Evolutionary conservation across 345 rosid genomes (phyloP).

Genomic region (Carallia pectinifolia): DNA sequence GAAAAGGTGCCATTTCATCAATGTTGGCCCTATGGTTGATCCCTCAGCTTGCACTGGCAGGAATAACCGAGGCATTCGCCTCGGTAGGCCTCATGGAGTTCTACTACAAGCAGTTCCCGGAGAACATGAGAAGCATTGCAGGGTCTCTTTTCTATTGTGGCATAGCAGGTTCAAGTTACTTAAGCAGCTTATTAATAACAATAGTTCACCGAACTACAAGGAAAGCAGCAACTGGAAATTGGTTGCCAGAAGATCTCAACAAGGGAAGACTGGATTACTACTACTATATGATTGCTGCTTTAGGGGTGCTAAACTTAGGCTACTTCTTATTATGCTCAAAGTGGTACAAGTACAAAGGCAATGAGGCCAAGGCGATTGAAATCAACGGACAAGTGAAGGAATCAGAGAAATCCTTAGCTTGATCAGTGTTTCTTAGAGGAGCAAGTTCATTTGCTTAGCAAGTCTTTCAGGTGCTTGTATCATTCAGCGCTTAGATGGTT

Average conservation of each 20-base stretch:
- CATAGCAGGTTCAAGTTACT: slow-evolving; percentile 39
- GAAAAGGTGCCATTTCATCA: slow-evolving; percentile 47
- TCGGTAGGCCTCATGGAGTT: slow-evolving; percentile 43
- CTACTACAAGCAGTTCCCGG: slow-evolving; percentile 60
- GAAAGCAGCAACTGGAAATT: slow-evolving; percentile 30
- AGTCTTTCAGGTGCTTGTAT: too few relatives aligned
- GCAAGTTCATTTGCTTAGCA: too few relatives aligned
- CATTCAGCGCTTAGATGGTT: too few relatives aligned
- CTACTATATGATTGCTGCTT: slow-evolving; percentile 41
- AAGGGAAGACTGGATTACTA: slow-evolving; percentile 47
- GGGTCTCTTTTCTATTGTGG: slow-evolving; percentile 46
- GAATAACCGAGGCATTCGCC: slow-evolving; percentile 45
- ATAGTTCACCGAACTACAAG: slow-evolving; percentile 38
- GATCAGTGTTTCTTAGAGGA: slow-evolving; percentile 3
- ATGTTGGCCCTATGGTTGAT: slow-evolving; percentile 46
- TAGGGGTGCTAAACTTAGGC: slow-evolving; percentile 32
- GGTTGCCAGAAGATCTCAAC: slow-evolving; percentile 58
- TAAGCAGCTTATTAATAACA: slow-evolving; percentile 38
- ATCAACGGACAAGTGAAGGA: slow-evolving; percentile 11
- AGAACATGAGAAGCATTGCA: slow-evolving; percentile 57
- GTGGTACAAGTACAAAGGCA: slow-evolving; percentile 44
- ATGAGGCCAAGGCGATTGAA: background rate
- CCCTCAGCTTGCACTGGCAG: slow-evolving; percentile 46
- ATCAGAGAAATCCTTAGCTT: slow-evolving; percentile 12
- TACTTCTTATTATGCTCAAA: slow-evolving; percentile 41